Evolutionary conservation across 345 rosid species (phyloP), one percentile per base, ranked within the genome.

Genomic region (Anacardium occidentale): DNA sequence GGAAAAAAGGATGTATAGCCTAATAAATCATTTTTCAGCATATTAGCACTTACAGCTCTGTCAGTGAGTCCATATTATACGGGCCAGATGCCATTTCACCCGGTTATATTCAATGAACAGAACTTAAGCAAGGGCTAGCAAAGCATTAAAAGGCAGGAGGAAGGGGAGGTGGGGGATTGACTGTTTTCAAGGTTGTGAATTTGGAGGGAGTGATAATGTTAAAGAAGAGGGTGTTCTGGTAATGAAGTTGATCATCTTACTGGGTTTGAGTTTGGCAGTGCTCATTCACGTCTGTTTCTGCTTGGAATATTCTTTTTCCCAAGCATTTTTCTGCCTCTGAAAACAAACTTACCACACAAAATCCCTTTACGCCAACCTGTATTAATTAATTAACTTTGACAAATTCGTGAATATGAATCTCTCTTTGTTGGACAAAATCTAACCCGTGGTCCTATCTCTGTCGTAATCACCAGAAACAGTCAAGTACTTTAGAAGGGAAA

Each of bases 31-130:
- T 20, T 71, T 63, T 52, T 34, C 71, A 34, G 68, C 44, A 60
- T 50, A 7, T 7, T 61, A 78, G 50, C 40, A 76, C 97, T 93
- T 78, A 95, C 99, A 95, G 59, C 77, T 93, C 97, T 59, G 79
- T 80, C 80, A 96, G 73, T 73, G 74, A 82, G 56, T 86, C 90
- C 96, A 96, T 78, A 75, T 77, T 48, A 63, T 86, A 85, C 66
- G 91, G 83, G 79, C 72, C 88, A 10, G 90, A 70, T 50, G 91
- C 90, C 74, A 96, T 79, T 78, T 74, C 86, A 57, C 96, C 98
- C 32, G 65, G 75, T 80, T 75, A 96, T 51, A 52, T 83, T 78
- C 85, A n/a, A n/a, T n/a, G n/a, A n/a, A n/a, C n/a, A n/a, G n/a
- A n/a, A n/a, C n/a, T n/a, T 62, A 72, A 78, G 53, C 66, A 85